Evolutionary conservation across 768 basidiomycete genomes (phyloP).

Genomic region (Lactarius indigo): DNA sequence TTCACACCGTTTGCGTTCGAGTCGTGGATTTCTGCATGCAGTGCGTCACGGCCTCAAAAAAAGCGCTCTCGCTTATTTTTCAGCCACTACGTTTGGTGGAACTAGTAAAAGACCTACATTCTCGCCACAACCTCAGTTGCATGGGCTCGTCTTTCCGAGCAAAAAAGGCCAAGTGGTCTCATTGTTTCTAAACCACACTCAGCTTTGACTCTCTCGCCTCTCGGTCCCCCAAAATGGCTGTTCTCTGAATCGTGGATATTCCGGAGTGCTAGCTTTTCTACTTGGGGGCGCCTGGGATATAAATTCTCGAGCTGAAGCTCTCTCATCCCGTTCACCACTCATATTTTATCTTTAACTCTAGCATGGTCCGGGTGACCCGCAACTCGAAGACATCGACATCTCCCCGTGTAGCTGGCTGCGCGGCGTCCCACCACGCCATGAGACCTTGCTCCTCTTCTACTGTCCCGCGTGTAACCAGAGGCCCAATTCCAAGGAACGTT

Average conservation of each 20-base stretch:
- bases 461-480: not conserved
- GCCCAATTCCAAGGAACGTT: not conserved
- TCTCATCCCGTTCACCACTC: not conserved
- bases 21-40: not conserved
- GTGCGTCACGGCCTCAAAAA: not conserved
- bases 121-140: not conserved
- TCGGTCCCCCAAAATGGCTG: not conserved
- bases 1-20: not conserved
- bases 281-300: not conserved
- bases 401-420: not conserved
- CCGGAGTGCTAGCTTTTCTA: not conserved
- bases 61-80: not conserved
- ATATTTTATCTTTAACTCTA: not conserved
- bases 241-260: not conserved
- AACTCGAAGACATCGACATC: not conserved
- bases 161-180: not conserved
- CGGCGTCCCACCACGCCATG: not conserved
- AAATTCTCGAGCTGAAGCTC: not conserved
- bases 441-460: not conserved
- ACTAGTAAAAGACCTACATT: not conserved
- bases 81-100: not conserved
- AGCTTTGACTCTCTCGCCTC: not conserved
- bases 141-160: not conserved
- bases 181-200: not conserved
- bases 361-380: conserved; percentile 8